Percentiles rank a stretch among this genome's conserved stretches.
These are phyloP conservation scores for Cerioporus squamosus DNA, from an alignment of 1,284 basidiomycete genomes.

Conservation along the genomic window DNA sequence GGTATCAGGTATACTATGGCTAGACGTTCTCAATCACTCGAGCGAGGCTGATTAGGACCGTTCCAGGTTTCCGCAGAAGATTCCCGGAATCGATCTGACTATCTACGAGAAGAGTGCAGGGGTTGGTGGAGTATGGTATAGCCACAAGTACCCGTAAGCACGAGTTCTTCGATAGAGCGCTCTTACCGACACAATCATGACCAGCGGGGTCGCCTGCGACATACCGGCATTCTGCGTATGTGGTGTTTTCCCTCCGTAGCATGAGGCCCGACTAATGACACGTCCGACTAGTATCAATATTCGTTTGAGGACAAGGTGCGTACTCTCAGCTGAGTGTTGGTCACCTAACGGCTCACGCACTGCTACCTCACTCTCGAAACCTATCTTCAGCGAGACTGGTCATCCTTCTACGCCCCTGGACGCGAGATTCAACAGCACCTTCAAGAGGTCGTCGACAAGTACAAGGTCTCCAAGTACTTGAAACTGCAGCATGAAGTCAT, in stretches of 20 bases:
- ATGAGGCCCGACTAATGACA: too few species aligned
- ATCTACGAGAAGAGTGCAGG: slow-evolving; percentile 63
- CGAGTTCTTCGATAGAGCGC: not conserved
- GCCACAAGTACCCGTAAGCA: slow-evolving; percentile 41
- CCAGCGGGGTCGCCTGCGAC: slow-evolving; percentile 55
- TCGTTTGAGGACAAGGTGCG: slow-evolving; percentile 56
- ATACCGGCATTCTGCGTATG: slow-evolving; percentile 56
- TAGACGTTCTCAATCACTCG: too few species aligned
- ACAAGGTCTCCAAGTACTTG: slow-evolving; percentile 55
- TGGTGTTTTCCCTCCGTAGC: too few species aligned
- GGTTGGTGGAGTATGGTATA: slow-evolving; percentile 63
- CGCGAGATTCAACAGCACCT: slow-evolving; percentile 60
- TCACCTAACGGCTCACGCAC: not conserved
- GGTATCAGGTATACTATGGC: too few species aligned
- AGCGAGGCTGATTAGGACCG: too few species aligned
- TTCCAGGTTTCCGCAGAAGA: slow-evolving; percentile 53
- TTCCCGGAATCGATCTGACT: slow-evolving; percentile 55
- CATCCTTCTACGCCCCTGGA: slow-evolving; percentile 60
- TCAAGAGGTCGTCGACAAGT: slow-evolving; percentile 58
- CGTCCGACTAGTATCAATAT: slow-evolving; percentile 52
- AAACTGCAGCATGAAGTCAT: slow-evolving; percentile 57
- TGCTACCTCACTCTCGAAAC: too few species aligned
- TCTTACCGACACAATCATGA: too few species aligned
- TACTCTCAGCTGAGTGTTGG: not conserved
- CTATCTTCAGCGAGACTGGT: slow-evolving; percentile 54